These are phyloP conservation scores for Aspergillus taichungensis DNA, from an alignment of 495 filamentous ascomycete species.

Conservation along the genomic window DNA sequence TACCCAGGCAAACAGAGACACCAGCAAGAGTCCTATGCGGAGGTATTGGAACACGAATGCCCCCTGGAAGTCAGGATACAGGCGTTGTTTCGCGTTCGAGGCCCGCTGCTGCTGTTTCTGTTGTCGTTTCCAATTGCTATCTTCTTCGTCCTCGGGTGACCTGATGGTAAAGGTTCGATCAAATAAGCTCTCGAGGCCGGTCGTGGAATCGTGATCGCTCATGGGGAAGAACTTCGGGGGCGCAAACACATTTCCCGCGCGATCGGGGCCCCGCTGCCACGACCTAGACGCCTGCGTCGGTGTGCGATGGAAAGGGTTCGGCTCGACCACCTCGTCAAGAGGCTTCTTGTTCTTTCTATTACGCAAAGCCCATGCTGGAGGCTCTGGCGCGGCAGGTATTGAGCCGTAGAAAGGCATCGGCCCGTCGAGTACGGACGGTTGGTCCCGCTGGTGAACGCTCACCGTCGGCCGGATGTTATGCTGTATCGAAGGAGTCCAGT, in stretches of 20 bases:
- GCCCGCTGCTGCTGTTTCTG: constrained; percentile 6
- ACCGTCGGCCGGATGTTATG: constrained; percentile 34
- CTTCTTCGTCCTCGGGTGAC: constrained; percentile 30
- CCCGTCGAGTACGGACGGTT: constrained; percentile 29
- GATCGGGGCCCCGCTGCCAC: constrained; percentile 13
- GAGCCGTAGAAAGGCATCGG: constrained; percentile 50
- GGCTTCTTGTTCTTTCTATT: constrained; percentile 39
- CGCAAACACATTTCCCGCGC: constrained; percentile 31
- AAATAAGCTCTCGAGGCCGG: constrained; percentile 40
- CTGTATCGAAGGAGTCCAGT: constrained; percentile 66
- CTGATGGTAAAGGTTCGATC: constrained; percentile 36
- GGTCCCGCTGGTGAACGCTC: constrained; percentile 20
- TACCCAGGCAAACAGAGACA: constrained; percentile 26
- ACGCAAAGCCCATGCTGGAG: constrained; percentile 53
- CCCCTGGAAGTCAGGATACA: constrained; percentile 7
- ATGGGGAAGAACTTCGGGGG: constrained; percentile 44
- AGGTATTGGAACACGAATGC: constrained; percentile 22
- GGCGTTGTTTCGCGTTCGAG: constrained; percentile 1
- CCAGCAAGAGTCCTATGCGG: constrained; percentile 24
- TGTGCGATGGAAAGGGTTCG: constrained; percentile 29
- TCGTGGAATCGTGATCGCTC: constrained; percentile 33
- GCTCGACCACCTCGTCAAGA: constrained; percentile 26
- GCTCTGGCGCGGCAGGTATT: constrained; percentile 56
- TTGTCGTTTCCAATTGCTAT: constrained; percentile 4
- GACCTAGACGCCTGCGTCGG: constrained; percentile 12